A percentile compares a stretch with the other conserved stretches of the same genome.
Evolutionary conservation across 2,329 filamentous ascomycete genomes (phyloP).

Genomic region (Ceratocystis ficicola): DNA sequence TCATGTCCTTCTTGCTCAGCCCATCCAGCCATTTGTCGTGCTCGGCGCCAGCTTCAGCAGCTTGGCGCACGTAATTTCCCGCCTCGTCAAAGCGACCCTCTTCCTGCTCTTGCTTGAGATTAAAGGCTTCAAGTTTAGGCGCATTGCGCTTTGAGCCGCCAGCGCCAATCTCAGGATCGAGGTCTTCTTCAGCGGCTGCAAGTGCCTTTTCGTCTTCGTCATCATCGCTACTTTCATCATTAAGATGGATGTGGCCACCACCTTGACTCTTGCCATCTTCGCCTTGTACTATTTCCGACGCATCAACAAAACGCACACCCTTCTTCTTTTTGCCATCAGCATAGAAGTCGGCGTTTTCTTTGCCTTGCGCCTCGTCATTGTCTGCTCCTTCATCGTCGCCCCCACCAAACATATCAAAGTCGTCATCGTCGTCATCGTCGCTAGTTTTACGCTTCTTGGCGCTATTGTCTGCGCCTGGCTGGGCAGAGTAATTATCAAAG

Average conservation of each 20-base stretch:
- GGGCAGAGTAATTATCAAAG: constrained; percentile 43
- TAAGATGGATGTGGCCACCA: constrained; percentile 57
- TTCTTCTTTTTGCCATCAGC: constrained; percentile 47
- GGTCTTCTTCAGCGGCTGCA: constrained; percentile 59
- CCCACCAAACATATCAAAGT: constrained; percentile 73
- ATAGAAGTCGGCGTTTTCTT: constrained; percentile 27
- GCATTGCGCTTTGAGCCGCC: constrained; percentile 87
- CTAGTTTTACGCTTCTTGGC: constrained; percentile 27
- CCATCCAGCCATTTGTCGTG: constrained; percentile 92
- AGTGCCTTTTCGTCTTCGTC: constrained; percentile 57
- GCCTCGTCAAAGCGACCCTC: constrained; percentile 84
- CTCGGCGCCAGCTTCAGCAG: constrained; percentile 72
- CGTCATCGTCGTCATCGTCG: constrained; percentile 34
- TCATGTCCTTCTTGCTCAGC: constrained; percentile 87
- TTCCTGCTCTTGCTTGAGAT: constrained; percentile 79
- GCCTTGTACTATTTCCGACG: constrained; percentile 54
- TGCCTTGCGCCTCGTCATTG: constrained; percentile 29
- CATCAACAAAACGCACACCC: constrained; percentile 48
- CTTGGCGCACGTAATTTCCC: constrained; percentile 86
- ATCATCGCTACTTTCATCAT: constrained; percentile 44
- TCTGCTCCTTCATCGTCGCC: constrained; percentile 43
- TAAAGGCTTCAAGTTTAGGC: constrained; percentile 91
- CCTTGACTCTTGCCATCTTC: constrained; percentile 63
- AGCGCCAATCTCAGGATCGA: constrained; percentile 82
- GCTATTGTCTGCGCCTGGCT: constrained; percentile 27